Base-by-base conservation (phyloP, 768 basidiomycete genomes). In the Mycena belliarum region DNA sequence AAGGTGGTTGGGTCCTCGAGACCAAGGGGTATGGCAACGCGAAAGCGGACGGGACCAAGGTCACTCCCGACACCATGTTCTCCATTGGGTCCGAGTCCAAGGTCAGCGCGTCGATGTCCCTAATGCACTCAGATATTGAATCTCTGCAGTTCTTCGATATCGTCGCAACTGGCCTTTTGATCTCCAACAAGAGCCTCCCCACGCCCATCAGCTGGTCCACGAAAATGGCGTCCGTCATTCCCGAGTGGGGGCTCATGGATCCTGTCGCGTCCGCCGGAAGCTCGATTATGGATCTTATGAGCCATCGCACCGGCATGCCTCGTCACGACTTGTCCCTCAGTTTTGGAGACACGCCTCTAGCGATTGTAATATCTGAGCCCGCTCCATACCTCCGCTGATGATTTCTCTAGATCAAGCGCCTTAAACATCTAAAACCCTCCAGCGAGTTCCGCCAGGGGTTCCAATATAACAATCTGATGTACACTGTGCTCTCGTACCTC, bases 391-490 rank as follows among this genome's bases (percentile, higher is more conserved):
- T n/a, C 29, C 14, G 29, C 6, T 32, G 14, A 32, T 7, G 6
- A 7, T 14, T 14, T 32, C 7, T n/a, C 6, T 15, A 61, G 60
- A 57, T 61, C 29, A 44, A 45, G 23, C 60, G 52, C 33, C 15
- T 69, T 43, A 65, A 63, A n/a, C 66, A 66, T 56, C 62, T 68
- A n/a, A 63, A 65, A 15, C 71, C 69, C 21, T 72, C 71, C 1
- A 25, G 59, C 25, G 68, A 66, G 37, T 75, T 75, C 59, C 69
- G 73, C 12, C 56, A 67, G 12, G 44, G 46, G 11, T 69, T 55
- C 35, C 72, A 72, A 45, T 71, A 72, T 59, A 66, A 61, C 57
- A 73, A 72, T 54, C 63, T 66, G 40, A 67, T 69, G 69, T 74
- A 74, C 29, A 59, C 52, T 3, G 46, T 67, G 3, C 48, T 74